Percentiles rank a stretch among this genome's conserved stretches.
These are phyloP conservation scores for Botrytis fabae DNA, from an alignment of 2,329 filamentous ascomycete genomes.

Conservation along the genomic window DNA sequence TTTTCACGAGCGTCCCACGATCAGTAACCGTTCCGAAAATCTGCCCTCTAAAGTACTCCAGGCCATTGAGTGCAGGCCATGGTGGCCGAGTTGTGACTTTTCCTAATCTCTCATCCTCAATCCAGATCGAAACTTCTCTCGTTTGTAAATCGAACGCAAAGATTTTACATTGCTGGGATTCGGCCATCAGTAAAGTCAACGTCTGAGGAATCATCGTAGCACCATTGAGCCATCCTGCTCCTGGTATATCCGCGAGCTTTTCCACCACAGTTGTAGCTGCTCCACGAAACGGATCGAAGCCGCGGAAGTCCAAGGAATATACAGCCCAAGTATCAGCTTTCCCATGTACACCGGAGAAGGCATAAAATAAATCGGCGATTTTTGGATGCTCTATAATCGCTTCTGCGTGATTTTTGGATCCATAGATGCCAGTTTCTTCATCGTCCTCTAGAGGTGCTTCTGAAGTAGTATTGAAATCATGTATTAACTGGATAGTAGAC, in stretches of 20 bases:
- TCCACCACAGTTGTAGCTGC: background rate
- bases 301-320: conserved; percentile 4
- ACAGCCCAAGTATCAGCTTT: conserved; percentile 4
- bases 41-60: conserved; percentile 11
- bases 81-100: conserved; percentile 3
- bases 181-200: background rate
- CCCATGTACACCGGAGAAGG: conserved; percentile 14
- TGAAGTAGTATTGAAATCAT: conserved; percentile 12
- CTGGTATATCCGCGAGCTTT: background rate
- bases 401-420: conserved; percentile 16
- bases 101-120: background rate
- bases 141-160: conserved; percentile 5
- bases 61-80: conserved; percentile 8
- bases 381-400: conserved; percentile 14
- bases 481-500: background rate
- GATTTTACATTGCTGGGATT: background rate
- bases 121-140: background rate
- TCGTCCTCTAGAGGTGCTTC: background rate
- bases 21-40: background rate
- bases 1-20: conserved; percentile 4
- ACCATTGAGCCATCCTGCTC: conserved; percentile 10
- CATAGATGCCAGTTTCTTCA: background rate
- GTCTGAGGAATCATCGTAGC: conserved; percentile 9
- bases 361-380: conserved; percentile 8
- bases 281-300: background rate